A percentile compares a stretch with the other conserved stretches of the same genome.
Evolutionary conservation across 2,329 filamentous ascomycete genomes (phyloP).

Genomic region (Colletotrichum cuscutae): DNA sequence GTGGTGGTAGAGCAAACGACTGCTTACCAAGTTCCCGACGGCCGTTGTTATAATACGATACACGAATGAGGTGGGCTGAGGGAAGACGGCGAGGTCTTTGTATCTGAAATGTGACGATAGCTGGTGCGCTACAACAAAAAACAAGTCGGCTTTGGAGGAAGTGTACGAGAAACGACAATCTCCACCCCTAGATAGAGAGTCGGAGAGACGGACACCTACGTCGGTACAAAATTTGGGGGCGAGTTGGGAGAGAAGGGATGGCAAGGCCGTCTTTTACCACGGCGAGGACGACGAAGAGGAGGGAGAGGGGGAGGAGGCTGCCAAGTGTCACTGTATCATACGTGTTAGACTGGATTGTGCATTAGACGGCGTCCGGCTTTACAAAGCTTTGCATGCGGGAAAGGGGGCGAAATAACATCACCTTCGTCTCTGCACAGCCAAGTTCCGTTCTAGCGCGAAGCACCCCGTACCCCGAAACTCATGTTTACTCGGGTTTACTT

Average conservation of each 20-base stretch:
- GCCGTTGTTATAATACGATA: constrained; percentile 26
- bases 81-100: neutral
- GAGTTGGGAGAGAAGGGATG: too few relatives aligned
- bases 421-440: constrained; percentile 7
- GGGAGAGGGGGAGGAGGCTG: neutral
- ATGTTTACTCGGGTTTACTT: too few relatives aligned
- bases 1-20: constrained; percentile 47
- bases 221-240: neutral
- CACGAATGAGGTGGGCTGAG: neutral
- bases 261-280: too few relatives aligned
- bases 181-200: neutral
- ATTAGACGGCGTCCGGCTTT: constrained; percentile 55
- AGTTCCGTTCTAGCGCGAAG: neutral
- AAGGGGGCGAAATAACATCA: constrained; percentile 11
- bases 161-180: neutral
- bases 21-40: neutral
- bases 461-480: too few relatives aligned
- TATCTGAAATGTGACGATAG: constrained; percentile 20
- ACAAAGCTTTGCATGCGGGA: constrained; percentile 37
- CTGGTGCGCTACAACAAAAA: neutral
- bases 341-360: constrained; percentile 52
- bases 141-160: neutral
- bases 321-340: constrained; percentile 51
- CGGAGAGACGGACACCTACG: neutral
- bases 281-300: neutral